Conservation (phyloP, 2,329 filamentous ascomycete species). For the Colletotrichum cordylinicola region DNA sequence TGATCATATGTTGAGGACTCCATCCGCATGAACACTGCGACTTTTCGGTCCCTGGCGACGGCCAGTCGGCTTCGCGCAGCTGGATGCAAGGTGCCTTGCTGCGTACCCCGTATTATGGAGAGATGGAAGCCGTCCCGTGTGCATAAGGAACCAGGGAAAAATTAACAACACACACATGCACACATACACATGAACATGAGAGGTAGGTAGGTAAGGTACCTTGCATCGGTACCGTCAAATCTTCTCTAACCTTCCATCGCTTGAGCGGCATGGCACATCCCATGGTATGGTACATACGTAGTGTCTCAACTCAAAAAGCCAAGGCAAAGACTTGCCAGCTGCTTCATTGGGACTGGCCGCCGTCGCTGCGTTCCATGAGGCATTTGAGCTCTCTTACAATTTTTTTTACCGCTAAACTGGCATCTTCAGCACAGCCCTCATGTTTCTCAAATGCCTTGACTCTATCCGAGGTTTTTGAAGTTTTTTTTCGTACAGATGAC, state of each 20-base stretch:
- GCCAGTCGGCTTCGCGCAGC: conserved; percentile 13
- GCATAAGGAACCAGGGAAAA: conserved; percentile 1
- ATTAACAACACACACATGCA: background rate
- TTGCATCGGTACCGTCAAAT: background rate
- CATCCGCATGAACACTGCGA: conserved; percentile 20
- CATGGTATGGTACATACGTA: background rate
- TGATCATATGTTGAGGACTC: background rate
- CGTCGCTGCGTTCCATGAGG: background rate
- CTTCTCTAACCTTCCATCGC: background rate
- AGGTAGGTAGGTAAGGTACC: background rate
- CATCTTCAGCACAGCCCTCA: background rate
- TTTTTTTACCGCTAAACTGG: background rate
- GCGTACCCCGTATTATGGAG: conserved; percentile 6
- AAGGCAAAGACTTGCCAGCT: conserved; percentile 2
- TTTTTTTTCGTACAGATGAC: background rate
- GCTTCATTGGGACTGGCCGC: conserved; percentile 7
- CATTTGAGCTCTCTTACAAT: background rate
- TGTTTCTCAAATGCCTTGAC: conserved; percentile 1
- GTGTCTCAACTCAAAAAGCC: background rate
- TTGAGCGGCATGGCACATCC: background rate
- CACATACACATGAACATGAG: background rate
- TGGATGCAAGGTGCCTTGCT: conserved; percentile 6
- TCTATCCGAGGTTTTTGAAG: background rate
- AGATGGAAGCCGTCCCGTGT: background rate
- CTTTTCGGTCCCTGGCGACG: background rate